phyloP scores from a whole-genome alignment of 140 eudicot genomes.

The Senecio squalidus region DNA sequence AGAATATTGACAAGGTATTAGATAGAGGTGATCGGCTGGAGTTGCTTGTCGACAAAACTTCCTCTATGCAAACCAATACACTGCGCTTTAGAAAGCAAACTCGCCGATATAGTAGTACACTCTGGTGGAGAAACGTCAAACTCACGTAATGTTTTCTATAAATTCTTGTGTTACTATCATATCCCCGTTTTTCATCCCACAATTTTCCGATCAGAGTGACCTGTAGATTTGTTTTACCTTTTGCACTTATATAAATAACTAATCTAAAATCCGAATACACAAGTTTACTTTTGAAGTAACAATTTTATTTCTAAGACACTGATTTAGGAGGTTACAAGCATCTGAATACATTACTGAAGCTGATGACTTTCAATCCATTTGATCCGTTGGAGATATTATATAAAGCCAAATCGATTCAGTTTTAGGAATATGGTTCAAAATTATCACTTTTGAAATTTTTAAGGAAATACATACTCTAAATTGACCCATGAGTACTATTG shows the following conservation, averaged over 20 bases:
- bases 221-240: too few species aligned
- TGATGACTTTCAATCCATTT: too few species aligned
- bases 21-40: slow-evolving; percentile 97
- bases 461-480: background rate
- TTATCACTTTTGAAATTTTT: background rate
- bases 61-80: slow-evolving; percentile 81
- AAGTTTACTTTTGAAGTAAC: too few species aligned
- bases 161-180: too few species aligned
- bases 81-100: slow-evolving; percentile 87
- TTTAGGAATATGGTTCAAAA: too few species aligned
- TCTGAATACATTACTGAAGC: background rate
- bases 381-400: background rate
- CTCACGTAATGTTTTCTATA: slow-evolving; percentile 55
- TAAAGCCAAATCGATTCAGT: too few species aligned
- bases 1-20: slow-evolving; percentile 86
- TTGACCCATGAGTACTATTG: background rate
- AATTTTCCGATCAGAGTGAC: too few species aligned
- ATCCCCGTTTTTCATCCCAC: too few species aligned
- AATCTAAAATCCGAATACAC: too few species aligned
- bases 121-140: slow-evolving; percentile 98
- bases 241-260: too few species aligned
- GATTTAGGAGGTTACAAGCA: background rate
- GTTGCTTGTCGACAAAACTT: slow-evolving; percentile 84
- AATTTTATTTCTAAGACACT: too few species aligned
- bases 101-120: slow-evolving; percentile 73